Evolutionary conservation across 768 basidiomycete genomes (phyloP), one percentile per base, ranked within the genome.

Genomic region (Tulasnella sp.): DNA sequence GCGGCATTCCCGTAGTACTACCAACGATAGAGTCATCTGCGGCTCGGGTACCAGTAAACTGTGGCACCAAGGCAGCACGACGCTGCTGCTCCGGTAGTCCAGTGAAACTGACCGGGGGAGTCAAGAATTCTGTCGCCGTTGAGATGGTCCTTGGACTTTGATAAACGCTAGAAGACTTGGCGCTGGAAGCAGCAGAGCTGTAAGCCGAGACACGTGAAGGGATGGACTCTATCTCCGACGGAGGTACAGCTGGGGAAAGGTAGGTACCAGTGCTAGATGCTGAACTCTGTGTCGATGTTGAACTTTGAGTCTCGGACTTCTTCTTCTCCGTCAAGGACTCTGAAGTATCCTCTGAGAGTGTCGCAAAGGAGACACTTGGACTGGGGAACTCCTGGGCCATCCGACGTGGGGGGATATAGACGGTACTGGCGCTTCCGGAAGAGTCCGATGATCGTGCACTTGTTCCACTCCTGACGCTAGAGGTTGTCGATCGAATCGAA

Each of bases 1-100:
- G 81, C 82, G 9, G 74, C 74, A n/a, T n/a, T n/a, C n/a, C n/a
- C n/a, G n/a, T n/a, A n/a, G n/a, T n/a, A n/a, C 44, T 77, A 74
- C 31, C 72, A 6, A 74, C 74, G 22, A 87, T 77, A 6, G 76
- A 81, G 55, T 89, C 86, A 58, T 89, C 86, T 4, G 79, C 74
- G 3, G 84, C 81, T 20, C 78, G 77, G 3, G 28, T 32, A 50
- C 51, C 53, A 33, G 55, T 48, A 13, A 54, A 52, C 16, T n/a
- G n/a, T n/a, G n/a, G n/a, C n/a, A n/a, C n/a, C n/a, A n/a, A n/a
- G n/a, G n/a, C 51, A 10, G 31, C 37, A 37, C 25, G 46, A 19
- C 22, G n/a, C 27, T 25, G 48, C 15, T 5, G 49, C 24, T 7
- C 31, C 25, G 8, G 25, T 33, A 6, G 39, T 40, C 5, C 19